A percentile compares a stretch with the other conserved stretches of the same genome.
Evolutionary conservation across 345 rosid genomes (phyloP).

Genomic region (Euphorbia peplus): DNA sequence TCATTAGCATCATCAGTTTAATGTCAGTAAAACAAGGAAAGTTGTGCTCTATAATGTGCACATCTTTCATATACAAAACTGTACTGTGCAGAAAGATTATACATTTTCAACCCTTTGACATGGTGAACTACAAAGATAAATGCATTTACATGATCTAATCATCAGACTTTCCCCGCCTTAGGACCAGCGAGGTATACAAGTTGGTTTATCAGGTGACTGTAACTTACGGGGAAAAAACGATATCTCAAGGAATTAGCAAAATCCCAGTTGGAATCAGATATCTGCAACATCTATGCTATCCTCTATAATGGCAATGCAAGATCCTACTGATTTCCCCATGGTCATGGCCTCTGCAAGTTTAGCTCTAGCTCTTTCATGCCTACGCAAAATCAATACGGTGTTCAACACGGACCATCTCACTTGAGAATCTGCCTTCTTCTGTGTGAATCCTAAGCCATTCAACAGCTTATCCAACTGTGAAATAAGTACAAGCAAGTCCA

Average conservation of each 20-base stretch:
- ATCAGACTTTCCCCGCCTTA: too few species aligned
- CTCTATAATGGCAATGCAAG: conserved; percentile 61
- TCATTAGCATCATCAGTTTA: too few species aligned
- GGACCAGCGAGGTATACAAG: too few species aligned
- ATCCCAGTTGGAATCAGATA: conserved; percentile 25
- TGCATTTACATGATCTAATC: too few species aligned
- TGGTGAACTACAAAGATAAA: too few species aligned
- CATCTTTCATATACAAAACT: too few species aligned
- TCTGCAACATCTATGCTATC: conserved; percentile 48
- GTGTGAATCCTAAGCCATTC: conserved; percentile 75
- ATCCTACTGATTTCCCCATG: conserved; percentile 58
- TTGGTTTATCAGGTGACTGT: neutral
- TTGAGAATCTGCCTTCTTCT: conserved; percentile 83
- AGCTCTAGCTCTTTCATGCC: conserved; percentile 59
- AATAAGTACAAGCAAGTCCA: neutral
- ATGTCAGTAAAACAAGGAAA: too few species aligned
- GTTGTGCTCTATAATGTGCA: too few species aligned
- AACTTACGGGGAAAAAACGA: neutral
- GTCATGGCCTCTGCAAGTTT: conserved; percentile 78
- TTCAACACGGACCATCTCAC: conserved; percentile 87
- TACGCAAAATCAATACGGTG: conserved; percentile 64
- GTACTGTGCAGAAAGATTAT: too few species aligned
- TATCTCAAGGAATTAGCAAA: neutral
- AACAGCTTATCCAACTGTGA: conserved; percentile 64
- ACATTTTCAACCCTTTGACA: too few species aligned